A percentile compares a stretch with the other conserved stretches of the same genome.
These are phyloP conservation scores for Ceratonia siliqua DNA, from an alignment of 306 rosid genomes.

Conservation along the genomic window DNA sequence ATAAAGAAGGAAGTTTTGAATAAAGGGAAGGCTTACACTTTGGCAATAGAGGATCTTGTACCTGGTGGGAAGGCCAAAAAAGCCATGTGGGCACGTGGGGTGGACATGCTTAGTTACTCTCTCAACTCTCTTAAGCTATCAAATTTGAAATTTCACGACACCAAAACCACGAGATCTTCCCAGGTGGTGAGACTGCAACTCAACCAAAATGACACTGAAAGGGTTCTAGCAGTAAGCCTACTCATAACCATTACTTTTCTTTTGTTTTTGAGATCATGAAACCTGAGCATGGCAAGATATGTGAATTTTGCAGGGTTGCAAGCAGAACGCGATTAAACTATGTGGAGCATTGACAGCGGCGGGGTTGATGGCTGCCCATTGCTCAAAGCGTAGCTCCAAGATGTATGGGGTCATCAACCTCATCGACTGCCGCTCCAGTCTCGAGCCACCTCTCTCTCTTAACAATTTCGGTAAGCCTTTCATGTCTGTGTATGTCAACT, in stretches of 20 bases:
- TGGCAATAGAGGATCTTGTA: constrained; percentile 56
- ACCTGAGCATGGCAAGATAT: no score
- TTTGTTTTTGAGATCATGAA: background rate
- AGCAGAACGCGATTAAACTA: constrained; percentile 49
- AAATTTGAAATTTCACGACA: constrained; percentile 53
- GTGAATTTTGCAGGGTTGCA: constrained; percentile 52
- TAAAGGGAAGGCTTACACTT: constrained; percentile 5
- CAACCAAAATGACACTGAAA: constrained; percentile 38
- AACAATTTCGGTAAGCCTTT: constrained; percentile 45
- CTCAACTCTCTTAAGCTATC: constrained; percentile 48
- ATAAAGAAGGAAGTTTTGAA: background rate
- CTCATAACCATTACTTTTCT: background rate
- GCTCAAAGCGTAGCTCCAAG: constrained; percentile 32
- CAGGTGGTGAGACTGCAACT: constrained; percentile 56
- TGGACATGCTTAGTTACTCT: constrained; percentile 58
- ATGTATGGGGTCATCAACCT: constrained; percentile 61
- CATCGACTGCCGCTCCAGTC: constrained; percentile 54
- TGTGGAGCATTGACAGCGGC: constrained; percentile 63
- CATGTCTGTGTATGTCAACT: background rate
- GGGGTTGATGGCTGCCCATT: constrained; percentile 54
- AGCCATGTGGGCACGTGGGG: constrained; percentile 50
- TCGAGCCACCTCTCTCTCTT: constrained; percentile 45
- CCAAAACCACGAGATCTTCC: constrained; percentile 36
- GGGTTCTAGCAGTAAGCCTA: constrained; percentile 45
- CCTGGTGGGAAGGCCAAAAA: constrained; percentile 42